Evolutionary conservation across 1,284 basidiomycete species (phyloP), one percentile per base, ranked within the genome.

Genomic region (Hymenochaete sp.): DNA sequence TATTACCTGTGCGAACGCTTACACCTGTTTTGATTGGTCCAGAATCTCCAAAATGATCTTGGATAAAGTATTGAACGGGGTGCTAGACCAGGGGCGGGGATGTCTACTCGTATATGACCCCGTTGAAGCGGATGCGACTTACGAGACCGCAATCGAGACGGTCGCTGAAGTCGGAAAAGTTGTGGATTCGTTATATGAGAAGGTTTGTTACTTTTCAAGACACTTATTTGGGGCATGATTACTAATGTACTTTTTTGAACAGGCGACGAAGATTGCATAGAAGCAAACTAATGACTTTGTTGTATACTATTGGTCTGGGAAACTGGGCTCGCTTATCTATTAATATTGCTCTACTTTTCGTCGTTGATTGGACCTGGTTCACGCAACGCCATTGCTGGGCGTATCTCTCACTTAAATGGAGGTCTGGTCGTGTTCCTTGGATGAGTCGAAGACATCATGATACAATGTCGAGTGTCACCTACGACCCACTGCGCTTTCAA

Each of bases 21-120:
- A 19, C 32, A 18, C 16, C 4, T 40, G 43, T 32, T 47, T 37
- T 53, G 29, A 31, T 37, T 51, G 41, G 10, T 16, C 47, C 53
- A 93, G 89, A 60, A 66, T 98, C 42, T 92, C 88, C 40, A 95
- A 98, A 62, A 98, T 98, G 95, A 98, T 98, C 53, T 68, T 98
- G 33, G 95, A 98, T 65, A 93, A 95, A 57, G 80, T 93, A 1
- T 80, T 98, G 57, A 78, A 91, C 53, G 95, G 95, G 4, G 93
- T 98, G 3, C 70, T 98, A 18, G 95, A 98, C 61, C 95, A 98
- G 63, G 93, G 91, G 14, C 78, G 88, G 0, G 93, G 93, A 0
- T 96, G 93, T 58, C 66, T 98, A 39, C 71, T 97, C 41, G 82
- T 98, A 14, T 97, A 86, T 56, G 91, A 97, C 48, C 72, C 90